Conservation (phyloP, 768 basidiomycete genomes). For the Amyloporia xantha region DNA sequence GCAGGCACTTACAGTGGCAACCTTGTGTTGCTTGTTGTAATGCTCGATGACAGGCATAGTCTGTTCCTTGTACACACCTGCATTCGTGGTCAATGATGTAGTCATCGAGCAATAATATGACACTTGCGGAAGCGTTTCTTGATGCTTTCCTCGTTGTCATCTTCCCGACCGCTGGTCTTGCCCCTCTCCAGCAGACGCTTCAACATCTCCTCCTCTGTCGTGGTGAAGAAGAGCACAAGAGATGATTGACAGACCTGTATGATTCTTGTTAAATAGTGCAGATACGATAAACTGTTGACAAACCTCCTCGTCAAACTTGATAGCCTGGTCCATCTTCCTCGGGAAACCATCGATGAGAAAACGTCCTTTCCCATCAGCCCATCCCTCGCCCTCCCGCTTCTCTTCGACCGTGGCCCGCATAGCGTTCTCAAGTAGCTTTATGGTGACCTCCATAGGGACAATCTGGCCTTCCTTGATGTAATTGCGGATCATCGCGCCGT, state of each 20-base stretch:
- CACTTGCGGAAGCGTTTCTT: constrained; percentile 89
- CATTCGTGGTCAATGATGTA: background rate
- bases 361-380: constrained; percentile 67
- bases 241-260: constrained; percentile 73
- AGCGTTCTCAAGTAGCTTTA: constrained; percentile 91
- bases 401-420: constrained; percentile 59
- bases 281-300: no score
- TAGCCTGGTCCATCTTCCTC: constrained; percentile 96
- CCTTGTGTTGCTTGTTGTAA: constrained; percentile 60
- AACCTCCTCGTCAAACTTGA: constrained; percentile 84
- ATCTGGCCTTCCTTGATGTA: constrained; percentile 90
- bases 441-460: constrained; percentile 95
- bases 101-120: background rate
- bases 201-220: constrained; percentile 84
- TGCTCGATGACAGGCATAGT: constrained; percentile 93
- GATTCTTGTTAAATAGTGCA: no score
- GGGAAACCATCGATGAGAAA: constrained; percentile 98
- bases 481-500: constrained; percentile 77
- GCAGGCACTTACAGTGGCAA: constrained; percentile 58
- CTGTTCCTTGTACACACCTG: constrained; percentile 79
- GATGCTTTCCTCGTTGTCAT: constrained; percentile 93
- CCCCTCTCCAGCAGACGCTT: constrained; percentile 80
- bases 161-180: constrained; percentile 91
- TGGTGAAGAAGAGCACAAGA: constrained; percentile 79
- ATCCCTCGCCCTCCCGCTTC: constrained; percentile 41